Evolutionary conservation across 805 yeast species (phyloP).

Genomic region (Lachancea thermotolerans): DNA sequence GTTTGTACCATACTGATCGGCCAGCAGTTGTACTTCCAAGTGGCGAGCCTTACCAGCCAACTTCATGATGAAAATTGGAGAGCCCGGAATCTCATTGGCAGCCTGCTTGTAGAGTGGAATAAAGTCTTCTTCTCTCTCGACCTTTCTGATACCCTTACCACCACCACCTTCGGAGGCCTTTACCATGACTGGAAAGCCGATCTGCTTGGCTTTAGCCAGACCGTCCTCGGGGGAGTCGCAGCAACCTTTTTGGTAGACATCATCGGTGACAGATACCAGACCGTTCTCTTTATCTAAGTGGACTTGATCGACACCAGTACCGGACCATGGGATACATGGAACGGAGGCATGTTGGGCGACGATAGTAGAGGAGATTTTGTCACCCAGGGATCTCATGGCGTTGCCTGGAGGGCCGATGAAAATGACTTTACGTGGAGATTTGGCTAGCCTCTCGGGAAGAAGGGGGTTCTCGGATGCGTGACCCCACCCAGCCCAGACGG

Average conservation of each 20-base stretch:
- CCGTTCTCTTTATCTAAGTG: conserved; percentile 58
- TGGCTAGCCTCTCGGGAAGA: conserved; percentile 89
- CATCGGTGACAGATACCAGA: conserved; percentile 84
- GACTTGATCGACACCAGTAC: conserved; percentile 91
- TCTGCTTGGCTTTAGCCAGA: conserved; percentile 68
- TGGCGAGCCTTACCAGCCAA: conserved; percentile 97
- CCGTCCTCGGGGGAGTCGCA: conserved; percentile 85
- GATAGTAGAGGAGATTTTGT: conserved; percentile 93
- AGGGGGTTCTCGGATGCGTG: conserved; percentile 98
- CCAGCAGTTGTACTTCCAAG: conserved; percentile 93
- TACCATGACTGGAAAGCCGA: conserved; percentile 98
- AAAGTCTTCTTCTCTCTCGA: conserved; percentile 77
- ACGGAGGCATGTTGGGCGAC: conserved; percentile 98
- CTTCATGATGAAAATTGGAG: conserved; percentile 97
- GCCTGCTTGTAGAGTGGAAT: conserved; percentile 80
- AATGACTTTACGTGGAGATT: conserved; percentile 82
- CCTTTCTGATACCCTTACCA: conserved; percentile 99
- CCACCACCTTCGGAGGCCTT: conserved; percentile 99
- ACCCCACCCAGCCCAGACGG: conserved; percentile 99
- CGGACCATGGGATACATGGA: conserved; percentile 99
- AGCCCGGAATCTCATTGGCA: conserved; percentile 95
- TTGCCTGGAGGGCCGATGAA: conserved; percentile 99
- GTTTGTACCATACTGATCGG: conserved; percentile 97
- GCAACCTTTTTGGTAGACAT: conserved; percentile 82
- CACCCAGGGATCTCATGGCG: conserved; percentile 99